Percentiles rank a stretch among this genome's conserved stretches.
phyloP scores from a whole-genome alignment of 495 filamentous ascomycete genomes.

The Podospora australis region DNA sequence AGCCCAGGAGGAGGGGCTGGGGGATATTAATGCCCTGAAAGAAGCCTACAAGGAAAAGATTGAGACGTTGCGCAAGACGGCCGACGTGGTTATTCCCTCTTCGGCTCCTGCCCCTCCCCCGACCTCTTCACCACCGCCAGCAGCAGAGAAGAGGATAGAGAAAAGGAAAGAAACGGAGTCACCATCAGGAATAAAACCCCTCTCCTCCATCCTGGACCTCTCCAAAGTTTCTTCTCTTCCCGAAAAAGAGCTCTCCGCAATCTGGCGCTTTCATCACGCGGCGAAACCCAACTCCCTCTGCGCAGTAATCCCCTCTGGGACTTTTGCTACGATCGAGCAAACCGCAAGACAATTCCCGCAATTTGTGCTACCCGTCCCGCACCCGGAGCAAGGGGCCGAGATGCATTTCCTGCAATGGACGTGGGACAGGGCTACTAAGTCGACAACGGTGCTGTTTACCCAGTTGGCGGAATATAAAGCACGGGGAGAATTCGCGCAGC shows the following conservation, averaged over 20 bases:
- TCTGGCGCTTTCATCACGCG: slow-evolving; percentile 90
- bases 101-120: slow-evolving; percentile 12
- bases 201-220: slow-evolving; percentile 77
- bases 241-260: slow-evolving; percentile 70
- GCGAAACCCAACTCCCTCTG: slow-evolving; percentile 63
- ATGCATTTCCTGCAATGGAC: slow-evolving; percentile 80
- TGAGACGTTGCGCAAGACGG: slow-evolving; percentile 50
- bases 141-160: slow-evolving; percentile 6
- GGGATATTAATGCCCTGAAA: slow-evolving; percentile 68
- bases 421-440: slow-evolving; percentile 54
- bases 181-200: slow-evolving; percentile 55
- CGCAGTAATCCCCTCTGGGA: slow-evolving; percentile 67
- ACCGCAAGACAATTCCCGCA: slow-evolving; percentile 70
- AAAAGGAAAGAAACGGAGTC: slow-evolving; percentile 9
- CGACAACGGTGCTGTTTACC: slow-evolving; percentile 84
- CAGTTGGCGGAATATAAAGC: slow-evolving; percentile 87
- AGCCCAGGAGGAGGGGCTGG: slow-evolving; percentile 70
- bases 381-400: slow-evolving; percentile 59
- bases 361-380: slow-evolving; percentile 87
- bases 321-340: slow-evolving; percentile 59
- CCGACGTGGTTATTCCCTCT: slow-evolving; percentile 26
- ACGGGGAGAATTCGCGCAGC: slow-evolving; percentile 77
- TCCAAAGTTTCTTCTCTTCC: slow-evolving; percentile 67
- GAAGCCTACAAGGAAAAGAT: slow-evolving; percentile 81
- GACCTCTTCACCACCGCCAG: slow-evolving; percentile 28